These are phyloP conservation scores for Mortierella sp. DNA, from an alignment of 371 early-diverging fungal genomes.

Conservation along the genomic window DNA sequence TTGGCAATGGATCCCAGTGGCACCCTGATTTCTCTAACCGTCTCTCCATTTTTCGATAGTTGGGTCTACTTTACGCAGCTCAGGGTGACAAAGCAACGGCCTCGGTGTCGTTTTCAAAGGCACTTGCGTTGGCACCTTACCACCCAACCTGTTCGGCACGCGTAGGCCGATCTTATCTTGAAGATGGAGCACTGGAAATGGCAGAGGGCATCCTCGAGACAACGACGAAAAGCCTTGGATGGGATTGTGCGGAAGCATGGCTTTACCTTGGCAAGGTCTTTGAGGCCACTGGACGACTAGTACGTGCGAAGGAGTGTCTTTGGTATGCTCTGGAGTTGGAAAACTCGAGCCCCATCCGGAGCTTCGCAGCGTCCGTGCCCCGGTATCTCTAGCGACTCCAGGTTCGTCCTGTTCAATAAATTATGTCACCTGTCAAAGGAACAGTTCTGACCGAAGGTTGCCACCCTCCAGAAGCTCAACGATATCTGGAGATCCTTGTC, in stretches of 20 bases:
- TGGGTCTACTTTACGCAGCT: slow-evolving; percentile 60
- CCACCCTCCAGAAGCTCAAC: not conserved
- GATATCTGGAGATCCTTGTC: too few relatives aligned
- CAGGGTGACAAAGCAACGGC: slow-evolving; percentile 60
- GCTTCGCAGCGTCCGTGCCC: slow-evolving; percentile 55
- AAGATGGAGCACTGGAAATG: slow-evolving; percentile 58
- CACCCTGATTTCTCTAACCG: too few relatives aligned
- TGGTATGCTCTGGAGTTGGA: slow-evolving; percentile 82
- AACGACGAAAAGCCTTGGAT: slow-evolving; percentile 66
- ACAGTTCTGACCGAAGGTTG: not conserved
- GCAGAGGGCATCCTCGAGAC: slow-evolving; percentile 68
- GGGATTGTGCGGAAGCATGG: slow-evolving; percentile 77
- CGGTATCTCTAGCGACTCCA: slow-evolving; percentile 11
- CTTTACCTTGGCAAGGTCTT: slow-evolving; percentile 66
- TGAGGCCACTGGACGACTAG: slow-evolving; percentile 62
- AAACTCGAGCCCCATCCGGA: slow-evolving; percentile 69
- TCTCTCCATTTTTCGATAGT: too few relatives aligned
- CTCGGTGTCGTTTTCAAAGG: slow-evolving; percentile 64
- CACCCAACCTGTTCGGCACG: slow-evolving; percentile 60
- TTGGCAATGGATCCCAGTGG: too few relatives aligned
- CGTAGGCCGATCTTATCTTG: slow-evolving; percentile 59
- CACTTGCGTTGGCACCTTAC: slow-evolving; percentile 59
- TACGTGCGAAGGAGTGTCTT: slow-evolving; percentile 71
- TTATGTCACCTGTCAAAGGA: too few relatives aligned
- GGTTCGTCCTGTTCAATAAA: too few relatives aligned